phyloP scores from a whole-genome alignment of 495 filamentous ascomycete genomes.

The Arthonia radiata region DNA sequence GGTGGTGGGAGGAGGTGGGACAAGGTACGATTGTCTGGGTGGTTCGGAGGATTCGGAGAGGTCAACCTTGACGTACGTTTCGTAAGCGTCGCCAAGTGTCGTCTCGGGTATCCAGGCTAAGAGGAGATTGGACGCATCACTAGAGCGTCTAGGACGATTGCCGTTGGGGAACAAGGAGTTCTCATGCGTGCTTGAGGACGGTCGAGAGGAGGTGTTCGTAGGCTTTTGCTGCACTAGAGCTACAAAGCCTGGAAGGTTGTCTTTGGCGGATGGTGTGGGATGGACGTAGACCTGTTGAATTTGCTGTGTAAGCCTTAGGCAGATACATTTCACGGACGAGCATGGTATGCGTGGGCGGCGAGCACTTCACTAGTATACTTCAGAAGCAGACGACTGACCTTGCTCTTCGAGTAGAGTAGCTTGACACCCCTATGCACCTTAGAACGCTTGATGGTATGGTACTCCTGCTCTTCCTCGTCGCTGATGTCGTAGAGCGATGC shows the following conservation, averaged over 20 bases:
- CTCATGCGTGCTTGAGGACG: too few relatives aligned
- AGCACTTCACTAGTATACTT: too few relatives aligned
- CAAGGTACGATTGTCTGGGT: constrained; percentile 69
- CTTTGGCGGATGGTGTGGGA: constrained; percentile 73
- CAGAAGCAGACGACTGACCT: too few relatives aligned
- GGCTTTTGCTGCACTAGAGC: constrained; percentile 80
- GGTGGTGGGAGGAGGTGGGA: constrained; percentile 71
- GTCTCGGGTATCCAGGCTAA: constrained; percentile 90
- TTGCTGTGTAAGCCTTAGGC: neutral
- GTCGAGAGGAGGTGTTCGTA: constrained; percentile 10
- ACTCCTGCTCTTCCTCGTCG: constrained; percentile 86
- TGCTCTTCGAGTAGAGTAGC: constrained; percentile 91
- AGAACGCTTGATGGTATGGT: constrained; percentile 80
- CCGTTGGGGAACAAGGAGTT: too few relatives aligned
- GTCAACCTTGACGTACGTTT: constrained; percentile 88
- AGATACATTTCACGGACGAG: neutral
- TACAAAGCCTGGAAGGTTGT: constrained; percentile 92
- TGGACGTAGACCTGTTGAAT: constrained; percentile 75
- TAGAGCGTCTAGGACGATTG: too few relatives aligned
- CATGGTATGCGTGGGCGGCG: neutral
- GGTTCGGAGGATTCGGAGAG: constrained; percentile 54
- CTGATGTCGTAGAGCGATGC: constrained; percentile 92
- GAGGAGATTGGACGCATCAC: constrained; percentile 40
- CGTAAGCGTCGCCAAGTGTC: constrained; percentile 60
- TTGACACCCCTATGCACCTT: constrained; percentile 67